Evolutionary conservation across 2,329 filamentous ascomycete species (phyloP), one percentile per base, ranked within the genome.

Genomic region (Leptographium wingfieldii): DNA sequence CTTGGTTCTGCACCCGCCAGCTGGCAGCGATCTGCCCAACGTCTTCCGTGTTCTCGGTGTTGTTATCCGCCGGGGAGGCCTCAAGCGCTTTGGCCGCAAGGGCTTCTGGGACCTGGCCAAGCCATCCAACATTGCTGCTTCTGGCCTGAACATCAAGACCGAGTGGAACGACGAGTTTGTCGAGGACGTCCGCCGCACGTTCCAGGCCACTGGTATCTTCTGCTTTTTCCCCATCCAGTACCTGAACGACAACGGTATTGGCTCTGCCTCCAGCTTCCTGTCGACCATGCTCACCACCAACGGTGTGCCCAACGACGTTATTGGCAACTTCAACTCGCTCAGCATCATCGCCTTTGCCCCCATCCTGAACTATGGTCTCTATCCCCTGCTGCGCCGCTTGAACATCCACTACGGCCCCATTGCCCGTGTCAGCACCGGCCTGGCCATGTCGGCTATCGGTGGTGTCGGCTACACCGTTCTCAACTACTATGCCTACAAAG

Each of bases 291-390:
- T 80, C 68, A 69, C 68, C 6, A 80, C 77, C 3, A 79, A 86
- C 64, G 86, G 86, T 16, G 78, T 91, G 3, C 88, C 88, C 63
- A 92, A 91, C 74, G 87, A 92, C 68, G 77, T 91, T 60, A 78
- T 92, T 65, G 80, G 81, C 64, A 90, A 90, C 72, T 78, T 91
- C 49, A 84, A 91, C 69, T 86, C 87, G 0, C 81, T 92, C 62
- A 77, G 85, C 11, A 80, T 91, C 60, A 82, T 92, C 65, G 85
- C 91, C 66, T 77, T 89, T 66, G 89, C 90, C 55, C 86, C 86
- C 0, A 74, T 91, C 60, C 81, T 83, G 67, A 87, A 92, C 68
- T 77, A 75, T 25, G 55, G 87, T 58, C 68, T 91, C 62, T 92
- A 90, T 70, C 88, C 88, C 0, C 67, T 77, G 27, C 78, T 91